Evolutionary conservation across 257 asterid genomes (phyloP).

Genomic region (Fraxinus cuspidata): DNA sequence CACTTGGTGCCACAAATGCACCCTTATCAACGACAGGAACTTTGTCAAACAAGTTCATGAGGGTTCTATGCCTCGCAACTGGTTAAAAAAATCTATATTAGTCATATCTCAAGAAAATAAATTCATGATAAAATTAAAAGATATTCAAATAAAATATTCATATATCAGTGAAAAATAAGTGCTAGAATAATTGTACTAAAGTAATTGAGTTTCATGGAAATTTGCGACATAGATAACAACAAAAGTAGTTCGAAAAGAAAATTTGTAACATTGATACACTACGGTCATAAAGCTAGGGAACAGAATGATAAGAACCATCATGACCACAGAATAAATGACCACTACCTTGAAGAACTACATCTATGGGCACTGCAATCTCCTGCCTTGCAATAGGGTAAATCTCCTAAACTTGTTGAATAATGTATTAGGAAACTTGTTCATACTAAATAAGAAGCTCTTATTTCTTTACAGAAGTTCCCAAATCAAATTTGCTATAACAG

Average conservation of each 20-base stretch:
- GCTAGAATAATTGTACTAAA: neutral
- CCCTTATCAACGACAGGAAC: conserved; percentile 67
- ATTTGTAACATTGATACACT: too few relatives aligned
- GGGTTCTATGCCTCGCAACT: conserved; percentile 88
- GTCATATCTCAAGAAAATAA: conserved; percentile 1
- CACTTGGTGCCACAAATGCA: conserved; percentile 93
- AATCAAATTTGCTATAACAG: too few relatives aligned
- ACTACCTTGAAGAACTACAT: neutral
- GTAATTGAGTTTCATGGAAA: conserved; percentile 1
- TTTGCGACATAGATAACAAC: neutral
- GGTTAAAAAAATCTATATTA: conserved; percentile 18
- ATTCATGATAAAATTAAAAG: conserved; percentile 5
- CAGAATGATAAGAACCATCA: neutral
- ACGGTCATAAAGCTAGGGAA: neutral
- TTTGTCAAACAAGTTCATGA: conserved; percentile 86
- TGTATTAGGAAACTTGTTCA: neutral
- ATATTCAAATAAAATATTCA: neutral
- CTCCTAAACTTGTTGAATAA: neutral
- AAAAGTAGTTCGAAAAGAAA: neutral
- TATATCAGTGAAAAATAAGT: neutral
- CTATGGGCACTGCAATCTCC: neutral
- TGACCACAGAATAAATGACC: neutral
- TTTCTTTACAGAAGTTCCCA: neutral
- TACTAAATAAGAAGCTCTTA: neutral
- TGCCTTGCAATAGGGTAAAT: neutral